These are phyloP conservation scores for Neckera pumila DNA, from an alignment of 225 moss, liverwort and hornwort genomes.

Conservation along the genomic window DNA sequence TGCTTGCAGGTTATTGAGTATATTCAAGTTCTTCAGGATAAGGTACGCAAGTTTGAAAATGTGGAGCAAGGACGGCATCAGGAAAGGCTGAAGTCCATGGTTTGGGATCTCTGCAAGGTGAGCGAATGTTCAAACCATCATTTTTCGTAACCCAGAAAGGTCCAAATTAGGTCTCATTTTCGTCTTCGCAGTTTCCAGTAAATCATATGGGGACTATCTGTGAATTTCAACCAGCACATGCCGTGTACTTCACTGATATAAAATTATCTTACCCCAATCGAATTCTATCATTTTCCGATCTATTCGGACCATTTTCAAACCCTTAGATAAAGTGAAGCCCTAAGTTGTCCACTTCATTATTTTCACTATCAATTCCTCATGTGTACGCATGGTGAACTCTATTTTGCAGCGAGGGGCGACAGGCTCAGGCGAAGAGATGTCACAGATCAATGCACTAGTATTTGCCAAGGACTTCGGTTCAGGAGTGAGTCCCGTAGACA, in stretches of 20 bases:
- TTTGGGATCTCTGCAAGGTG: conserved; percentile 76
- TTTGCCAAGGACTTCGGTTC: conserved; percentile 45
- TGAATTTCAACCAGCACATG: too few relatives aligned
- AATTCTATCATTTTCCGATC: not conserved
- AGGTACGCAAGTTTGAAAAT: conserved; percentile 54
- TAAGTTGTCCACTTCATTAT: not conserved
- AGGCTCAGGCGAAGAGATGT: conserved; percentile 47
- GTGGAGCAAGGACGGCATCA: conserved; percentile 63
- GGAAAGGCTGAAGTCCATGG: conserved; percentile 67
- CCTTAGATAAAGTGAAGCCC: not conserved
- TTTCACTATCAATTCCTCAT: not conserved
- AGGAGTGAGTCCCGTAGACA: conserved; percentile 23
- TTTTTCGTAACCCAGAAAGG: not conserved
- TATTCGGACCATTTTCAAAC: not conserved
- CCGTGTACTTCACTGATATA: not conserved
- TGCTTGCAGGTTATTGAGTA: conserved; percentile 63
- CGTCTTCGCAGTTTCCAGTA: not conserved
- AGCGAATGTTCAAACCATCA: not conserved
- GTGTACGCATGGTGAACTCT: not conserved
- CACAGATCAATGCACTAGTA: conserved; percentile 44
- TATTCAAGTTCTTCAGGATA: conserved; percentile 63
- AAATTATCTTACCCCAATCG: not conserved
- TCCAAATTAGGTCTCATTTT: not conserved
- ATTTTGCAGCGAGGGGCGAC: conserved; percentile 37
- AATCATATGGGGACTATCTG: too few relatives aligned